Evolutionary conservation across 2,329 filamentous ascomycete species (phyloP), one percentile per base, ranked within the genome.

Genomic region (Calonectria pauciramosa): DNA sequence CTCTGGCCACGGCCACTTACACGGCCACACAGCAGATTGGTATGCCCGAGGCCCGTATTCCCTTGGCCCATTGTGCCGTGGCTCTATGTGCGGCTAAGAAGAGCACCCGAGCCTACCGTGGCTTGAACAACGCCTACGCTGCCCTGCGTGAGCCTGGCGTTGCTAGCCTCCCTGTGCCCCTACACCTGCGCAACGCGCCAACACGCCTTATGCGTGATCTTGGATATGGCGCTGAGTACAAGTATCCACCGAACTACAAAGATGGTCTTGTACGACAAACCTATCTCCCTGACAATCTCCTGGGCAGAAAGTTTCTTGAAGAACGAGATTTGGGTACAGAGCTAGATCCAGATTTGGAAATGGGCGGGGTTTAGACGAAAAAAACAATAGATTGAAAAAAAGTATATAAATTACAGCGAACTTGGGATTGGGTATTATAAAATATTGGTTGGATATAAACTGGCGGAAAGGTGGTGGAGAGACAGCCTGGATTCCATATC

Each of bases 11-110:
- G 0, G 93, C 95, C 0, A 91, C 96, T 2, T 97, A 97, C 84
- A 94, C 93, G 10, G 96, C 97, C 0, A 93, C 95, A 1, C 95
- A 99, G 85, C 96, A 97, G 84, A 94, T 99, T 68, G 97, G 97
- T 32, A 94, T 99, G 90, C 97, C 97, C 0, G 97, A 99, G 86
- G 96, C 96, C 23, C 91, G 96, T 11, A 99, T 99, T 80, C 95
- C 96, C 68, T 90, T 99, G 8, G 96, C 95, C 0, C 97, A 99
- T 85, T 94, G 93, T 80, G 91, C 95, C 10, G 94, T 97, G 0
- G 96, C 97, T 0, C 89, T 99, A 64, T 91, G 93, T 5, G 87
- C 95, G 20, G 94, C 96, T 0, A 94, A 93, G 2, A 99, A 99
- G 87, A 96, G 94, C 79, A 98, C 96, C 1, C 89, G 96, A 44